Base-by-base conservation (phyloP, 805 yeast species). In the Spathaspora sp. region DNA sequence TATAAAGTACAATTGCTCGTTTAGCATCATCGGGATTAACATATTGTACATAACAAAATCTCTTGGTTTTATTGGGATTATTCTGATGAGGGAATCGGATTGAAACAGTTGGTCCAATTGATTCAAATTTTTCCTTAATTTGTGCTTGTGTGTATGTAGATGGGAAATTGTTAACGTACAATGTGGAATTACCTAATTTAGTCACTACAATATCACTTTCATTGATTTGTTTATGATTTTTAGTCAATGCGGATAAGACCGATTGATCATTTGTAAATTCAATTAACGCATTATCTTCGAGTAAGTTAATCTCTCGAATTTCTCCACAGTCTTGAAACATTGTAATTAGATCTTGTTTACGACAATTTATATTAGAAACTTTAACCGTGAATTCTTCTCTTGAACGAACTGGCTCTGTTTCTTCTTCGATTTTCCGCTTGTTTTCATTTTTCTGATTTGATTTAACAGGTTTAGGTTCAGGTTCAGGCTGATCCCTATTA, bases 131-230 rank as follows among this genome's bases (percentile, higher is more conserved):
- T 0, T 59, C 54, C 14, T 59, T 57, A 0, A 89, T 48, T 4
- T 74, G 68, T 0, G 63, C 65, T 20, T 70, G 69, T 0, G 75
- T 71, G 52, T 63, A 78, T 0, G 68, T 59, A 1, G 89, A 85
- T 0, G 96, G 91, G 58, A 79, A 88, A 59, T 89, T 89, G 0
- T 92, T 80, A 1, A 85, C 82, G 86, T 89, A 89, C 1, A 89
- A 52, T 0, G 90, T 85, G 38, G 80, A 70, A 12, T 77, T 70
- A 18, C 67, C 60, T 2, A 81, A 65, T 35, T 78, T 65, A 3
- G 62, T 63, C 0, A 89, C 86, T 3, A 58, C 47, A 0, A 89
- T 68, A 39, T 70, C 74, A 1, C 60, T 49, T 0, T 73, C 79
- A 0, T 71, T 73, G 0, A 85, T 51, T 9, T 52, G 60, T 59